Percentiles rank a stretch among this genome's conserved stretches.
Conservation (phyloP, 345 rosid genomes). For the Triadica sebifera region DNA sequence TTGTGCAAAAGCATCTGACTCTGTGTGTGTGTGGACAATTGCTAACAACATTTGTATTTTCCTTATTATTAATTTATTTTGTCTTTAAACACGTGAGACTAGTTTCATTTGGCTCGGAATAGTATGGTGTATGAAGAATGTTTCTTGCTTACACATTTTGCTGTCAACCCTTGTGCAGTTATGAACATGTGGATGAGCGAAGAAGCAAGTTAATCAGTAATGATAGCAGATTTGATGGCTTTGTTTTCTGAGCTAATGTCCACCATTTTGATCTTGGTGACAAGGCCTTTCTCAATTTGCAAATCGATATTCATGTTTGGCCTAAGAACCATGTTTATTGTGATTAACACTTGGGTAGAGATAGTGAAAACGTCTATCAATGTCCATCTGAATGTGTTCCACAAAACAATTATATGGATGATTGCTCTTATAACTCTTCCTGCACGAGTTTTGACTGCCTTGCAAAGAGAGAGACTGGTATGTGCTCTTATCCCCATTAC, state of each 20-base stretch:
- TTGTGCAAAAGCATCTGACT: no score
- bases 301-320: conserved; percentile 37
- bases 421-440: conserved; percentile 59
- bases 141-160: not conserved
- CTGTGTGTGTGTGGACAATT: no score
- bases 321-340: conserved; percentile 40
- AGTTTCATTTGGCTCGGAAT: not conserved
- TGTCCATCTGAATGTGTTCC: conserved; percentile 45
- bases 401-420: conserved; percentile 45
- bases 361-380: conserved; percentile 44
- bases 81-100: no score
- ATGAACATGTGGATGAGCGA: conserved; percentile 9
- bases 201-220: conserved; percentile 5
- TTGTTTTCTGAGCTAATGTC: conserved; percentile 33
- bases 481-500: conserved; percentile 16
- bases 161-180: conserved; percentile 8
- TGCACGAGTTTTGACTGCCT: conserved; percentile 46
- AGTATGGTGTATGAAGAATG: not conserved
- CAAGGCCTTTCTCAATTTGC: conserved; percentile 45
- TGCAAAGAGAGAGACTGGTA: conserved; percentile 70
- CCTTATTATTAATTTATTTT: no score
- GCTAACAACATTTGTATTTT: no score
- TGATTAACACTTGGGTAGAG: conserved; percentile 51
- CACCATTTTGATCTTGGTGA: conserved; percentile 28
- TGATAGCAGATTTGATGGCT: conserved; percentile 32